Percentiles rank a stretch among this genome's conserved stretches.
These are phyloP conservation scores for Mycena indigotica DNA, from an alignment of 768 basidiomycete species.

Conservation along the genomic window DNA sequence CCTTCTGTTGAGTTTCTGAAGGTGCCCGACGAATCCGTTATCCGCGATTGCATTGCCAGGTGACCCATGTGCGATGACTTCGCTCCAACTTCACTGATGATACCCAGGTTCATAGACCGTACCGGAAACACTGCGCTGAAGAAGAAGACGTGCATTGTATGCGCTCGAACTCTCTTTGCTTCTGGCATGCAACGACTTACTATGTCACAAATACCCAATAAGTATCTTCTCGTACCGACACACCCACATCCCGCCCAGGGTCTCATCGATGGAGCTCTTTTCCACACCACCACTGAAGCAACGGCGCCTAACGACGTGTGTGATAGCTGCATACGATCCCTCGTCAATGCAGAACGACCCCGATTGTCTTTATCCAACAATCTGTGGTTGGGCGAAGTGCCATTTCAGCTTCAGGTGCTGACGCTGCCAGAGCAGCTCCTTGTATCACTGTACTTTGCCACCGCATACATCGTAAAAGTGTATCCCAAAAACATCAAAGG, in stretches of 20 bases:
- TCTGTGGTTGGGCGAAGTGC: constrained; percentile 30
- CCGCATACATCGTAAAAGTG: constrained; percentile 27
- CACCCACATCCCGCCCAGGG: not conserved
- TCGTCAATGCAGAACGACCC: not conserved
- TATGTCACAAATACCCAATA: not conserved
- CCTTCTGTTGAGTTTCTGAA: no score
- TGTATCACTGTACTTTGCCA: constrained; percentile 22
- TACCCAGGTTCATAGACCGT: no score
- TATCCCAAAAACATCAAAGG: constrained; percentile 21
- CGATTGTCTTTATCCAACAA: constrained; percentile 16
- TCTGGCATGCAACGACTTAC: not conserved
- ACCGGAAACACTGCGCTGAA: not conserved
- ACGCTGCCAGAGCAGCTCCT: constrained; percentile 30
- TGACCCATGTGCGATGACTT: no score
- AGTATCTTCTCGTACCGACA: not conserved
- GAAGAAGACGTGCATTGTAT: not conserved
- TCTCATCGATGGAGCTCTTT: not conserved
- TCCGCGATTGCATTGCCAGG: no score
- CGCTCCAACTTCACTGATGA: no score
- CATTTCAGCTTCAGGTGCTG: constrained; percentile 18
- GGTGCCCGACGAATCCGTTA: no score
- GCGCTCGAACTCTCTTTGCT: not conserved
- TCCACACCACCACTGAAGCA: not conserved
- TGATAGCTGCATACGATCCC: not conserved
- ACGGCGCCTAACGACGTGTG: not conserved